phyloP scores from a whole-genome alignment of 192 early-diverging fungal species.

The Ambispora gerdemannii region DNA sequence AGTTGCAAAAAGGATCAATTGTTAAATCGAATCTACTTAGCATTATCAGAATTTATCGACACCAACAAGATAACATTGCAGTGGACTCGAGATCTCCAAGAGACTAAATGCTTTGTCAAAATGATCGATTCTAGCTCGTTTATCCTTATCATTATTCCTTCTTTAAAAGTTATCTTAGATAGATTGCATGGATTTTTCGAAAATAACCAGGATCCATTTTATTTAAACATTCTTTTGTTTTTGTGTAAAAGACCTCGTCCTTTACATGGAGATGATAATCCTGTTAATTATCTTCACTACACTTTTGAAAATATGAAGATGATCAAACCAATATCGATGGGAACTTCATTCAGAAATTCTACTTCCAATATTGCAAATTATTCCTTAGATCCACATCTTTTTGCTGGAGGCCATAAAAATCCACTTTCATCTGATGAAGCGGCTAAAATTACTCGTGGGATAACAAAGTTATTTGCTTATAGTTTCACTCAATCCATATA shows the following conservation, averaged over 20 bases:
- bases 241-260: constrained; percentile 51
- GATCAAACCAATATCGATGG: background rate
- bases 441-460: constrained; percentile 34
- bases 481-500: constrained; percentile 55
- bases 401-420: constrained; percentile 1
- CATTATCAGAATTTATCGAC: constrained; percentile 22
- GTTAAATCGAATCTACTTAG: constrained; percentile 36
- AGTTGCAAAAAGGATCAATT: constrained; percentile 39
- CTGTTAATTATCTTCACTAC: no score
- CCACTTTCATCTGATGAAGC: constrained; percentile 1
- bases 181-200: constrained; percentile 16
- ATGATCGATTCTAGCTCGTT: constrained; percentile 45
- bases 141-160: constrained; percentile 47
- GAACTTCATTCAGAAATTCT: background rate
- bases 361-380: background rate
- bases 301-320: no score
- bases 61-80: constrained; percentile 37
- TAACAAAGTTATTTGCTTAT: constrained; percentile 48
- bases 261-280: constrained; percentile 6
- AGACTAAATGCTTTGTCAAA: constrained; percentile 59
- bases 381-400: background rate
- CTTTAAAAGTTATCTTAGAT: constrained; percentile 38
- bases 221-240: constrained; percentile 45
- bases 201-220: constrained; percentile 12
- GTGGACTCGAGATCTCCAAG: constrained; percentile 39